phyloP scores from a whole-genome alignment of 306 rosid genomes.

The Vigna radiata region DNA sequence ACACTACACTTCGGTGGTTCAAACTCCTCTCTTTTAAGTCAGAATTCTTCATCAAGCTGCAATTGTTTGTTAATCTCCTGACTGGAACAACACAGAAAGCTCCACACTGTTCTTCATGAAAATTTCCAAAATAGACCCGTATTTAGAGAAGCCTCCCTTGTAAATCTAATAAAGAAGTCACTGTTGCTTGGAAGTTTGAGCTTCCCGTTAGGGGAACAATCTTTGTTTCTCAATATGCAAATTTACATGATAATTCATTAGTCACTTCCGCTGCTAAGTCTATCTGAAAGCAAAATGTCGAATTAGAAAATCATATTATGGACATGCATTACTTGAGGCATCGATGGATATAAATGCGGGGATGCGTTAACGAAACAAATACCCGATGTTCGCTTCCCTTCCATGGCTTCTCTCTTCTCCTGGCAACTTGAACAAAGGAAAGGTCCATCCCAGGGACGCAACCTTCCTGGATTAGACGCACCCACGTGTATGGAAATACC shows the following conservation, averaged over 20 bases:
- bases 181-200: conserved; percentile 49
- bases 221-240: conserved; percentile 65
- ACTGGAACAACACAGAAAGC: conserved; percentile 38
- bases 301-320: conserved; percentile 32
- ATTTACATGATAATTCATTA: conserved; percentile 60
- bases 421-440: conserved; percentile 94
- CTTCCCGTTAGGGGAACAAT: conserved; percentile 52
- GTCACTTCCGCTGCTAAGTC: conserved; percentile 86
- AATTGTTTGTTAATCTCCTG: conserved; percentile 42
- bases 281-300: conserved; percentile 66
- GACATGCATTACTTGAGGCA: conserved; percentile 12
- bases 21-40: conserved; percentile 40
- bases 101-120: conserved; percentile 51
- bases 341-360: conserved; percentile 21
- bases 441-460: conserved; percentile 99
- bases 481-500: conserved; percentile 89
- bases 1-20: conserved; percentile 39
- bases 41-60: conserved; percentile 43
- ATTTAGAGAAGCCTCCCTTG: conserved; percentile 47
- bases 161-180: conserved; percentile 55
- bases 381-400: conserved; percentile 85
- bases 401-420: conserved; percentile 98
- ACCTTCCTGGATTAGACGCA: conserved; percentile 52
- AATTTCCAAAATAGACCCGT: conserved; percentile 53
- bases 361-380: conserved; percentile 44